A percentile compares a stretch with the other conserved stretches of the same genome.
Evolutionary conservation across 192 early-diverging fungal species (phyloP).

Genomic region (Gaertneriomyces sp.): DNA sequence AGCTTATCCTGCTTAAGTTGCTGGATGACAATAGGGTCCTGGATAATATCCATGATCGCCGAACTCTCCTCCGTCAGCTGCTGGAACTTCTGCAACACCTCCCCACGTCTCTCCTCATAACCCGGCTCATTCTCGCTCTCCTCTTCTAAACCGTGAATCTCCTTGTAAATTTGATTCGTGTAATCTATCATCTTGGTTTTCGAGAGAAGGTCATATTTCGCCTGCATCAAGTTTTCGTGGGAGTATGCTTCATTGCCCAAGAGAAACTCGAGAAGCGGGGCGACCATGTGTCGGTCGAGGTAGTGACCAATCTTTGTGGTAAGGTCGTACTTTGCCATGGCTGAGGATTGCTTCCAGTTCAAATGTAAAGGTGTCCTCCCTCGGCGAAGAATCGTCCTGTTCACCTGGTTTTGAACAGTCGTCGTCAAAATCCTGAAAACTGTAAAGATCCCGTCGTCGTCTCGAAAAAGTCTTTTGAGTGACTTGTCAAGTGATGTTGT

Average conservation of each 20-base stretch:
- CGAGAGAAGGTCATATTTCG: constrained; percentile 83
- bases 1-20: constrained; percentile 91
- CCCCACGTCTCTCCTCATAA: constrained; percentile 70
- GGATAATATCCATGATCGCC: constrained; percentile 83
- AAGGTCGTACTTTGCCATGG: constrained; percentile 30
- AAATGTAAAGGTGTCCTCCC: too few relatives aligned
- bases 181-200: constrained; percentile 95
- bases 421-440: too few relatives aligned
- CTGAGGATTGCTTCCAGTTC: background rate
- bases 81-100: constrained; percentile 72
- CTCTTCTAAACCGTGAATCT: constrained; percentile 66
- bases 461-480: too few relatives aligned
- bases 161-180: constrained; percentile 76
- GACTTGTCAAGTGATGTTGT: too few relatives aligned
- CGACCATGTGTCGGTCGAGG: constrained; percentile 88
- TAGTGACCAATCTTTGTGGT: constrained; percentile 32
- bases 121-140: constrained; percentile 64
- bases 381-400: too few relatives aligned
- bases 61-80: constrained; percentile 70
- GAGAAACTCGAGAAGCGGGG: constrained; percentile 87
- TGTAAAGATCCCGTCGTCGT: too few relatives aligned
- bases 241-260: constrained; percentile 77
- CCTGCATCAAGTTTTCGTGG: constrained; percentile 69
- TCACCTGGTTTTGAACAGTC: too few relatives aligned
- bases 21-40: constrained; percentile 85